A percentile compares a stretch with the other conserved stretches of the same genome.
Evolutionary conservation across 805 yeast genomes (phyloP).

Genomic region (Metschnikowia amazonensis): DNA sequence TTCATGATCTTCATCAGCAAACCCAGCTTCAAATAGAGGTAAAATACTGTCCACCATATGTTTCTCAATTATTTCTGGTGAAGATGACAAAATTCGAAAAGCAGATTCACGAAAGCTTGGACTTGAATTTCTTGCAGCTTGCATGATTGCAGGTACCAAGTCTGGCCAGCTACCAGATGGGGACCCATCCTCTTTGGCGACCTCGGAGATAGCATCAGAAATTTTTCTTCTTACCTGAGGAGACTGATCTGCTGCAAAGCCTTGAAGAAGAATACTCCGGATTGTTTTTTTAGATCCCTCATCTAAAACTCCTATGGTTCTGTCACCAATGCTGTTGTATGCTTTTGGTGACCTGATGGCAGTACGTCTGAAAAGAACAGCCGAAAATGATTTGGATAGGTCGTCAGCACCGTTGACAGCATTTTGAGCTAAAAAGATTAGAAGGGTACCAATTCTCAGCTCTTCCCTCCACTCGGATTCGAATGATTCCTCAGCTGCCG

Average conservation of each 20-base stretch:
- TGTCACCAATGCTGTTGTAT: conserved; percentile 60
- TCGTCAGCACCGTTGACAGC: conserved; percentile 62
- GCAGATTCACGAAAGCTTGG: conserved; percentile 82
- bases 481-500: conserved; percentile 71
- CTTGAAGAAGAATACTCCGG: conserved; percentile 62
- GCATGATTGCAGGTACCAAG: conserved; percentile 67
- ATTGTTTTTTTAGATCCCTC: conserved; percentile 58
- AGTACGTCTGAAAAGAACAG: conserved; percentile 85
- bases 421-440: conserved; percentile 78
- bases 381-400: conserved; percentile 55
- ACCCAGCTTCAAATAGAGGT: conserved; percentile 75
- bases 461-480: conserved; percentile 72
- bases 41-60: conserved; percentile 52
- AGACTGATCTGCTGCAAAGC: conserved; percentile 67
- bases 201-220: conserved; percentile 91
- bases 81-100: conserved; percentile 80
- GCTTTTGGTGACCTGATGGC: conserved; percentile 76
- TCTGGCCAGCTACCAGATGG: conserved; percentile 67
- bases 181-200: conserved; percentile 64
- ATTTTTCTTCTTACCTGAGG: conserved; percentile 83
- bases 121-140: conserved; percentile 54
- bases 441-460: conserved; percentile 63
- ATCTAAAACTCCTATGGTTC: conserved; percentile 70
- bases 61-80: conserved; percentile 72
- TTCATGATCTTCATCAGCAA: conserved; percentile 71